Evolutionary conservation across 2,329 filamentous ascomycete genomes (phyloP), one percentile per base, ranked within the genome.

Genomic region (Colletotrichum noveboracense): DNA sequence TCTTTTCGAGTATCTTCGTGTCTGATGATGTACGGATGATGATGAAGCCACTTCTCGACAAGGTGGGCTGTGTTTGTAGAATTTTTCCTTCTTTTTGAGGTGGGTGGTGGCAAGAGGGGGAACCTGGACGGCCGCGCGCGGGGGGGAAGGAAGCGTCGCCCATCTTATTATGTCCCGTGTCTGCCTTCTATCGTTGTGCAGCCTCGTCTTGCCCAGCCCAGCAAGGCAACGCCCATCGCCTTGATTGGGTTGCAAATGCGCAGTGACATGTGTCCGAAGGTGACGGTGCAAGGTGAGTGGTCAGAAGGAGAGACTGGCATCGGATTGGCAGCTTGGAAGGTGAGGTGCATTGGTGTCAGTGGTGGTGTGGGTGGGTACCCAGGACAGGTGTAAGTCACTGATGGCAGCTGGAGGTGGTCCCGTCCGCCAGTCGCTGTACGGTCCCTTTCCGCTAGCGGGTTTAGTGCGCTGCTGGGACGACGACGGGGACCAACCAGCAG

Each of bases 41-140:
- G 58, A 24, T 32, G 64, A 55, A 55, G 38, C 24, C 55, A 70
- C 67, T 70, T 24, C 32, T 16, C 52, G 28, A 58, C 66, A 58
- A 67, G 69, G 43, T 5, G 12, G 43, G 73, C 73, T 72, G 73
- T 72, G 73, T 64, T 65, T 70, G 21, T 56, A 58, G 56, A 28
- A 52, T 52, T 21, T 1, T 52, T 52, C 48, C 34, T 68, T 75
- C 52, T 43, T 21, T 21, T 24, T 12, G 28, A 52, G 3, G 43
- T 52, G 43, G 6, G 36, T 24, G 24, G 67, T 26, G 36, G 67
- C 56, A 6, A 52, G 56, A 70, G n/a, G 32, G 21, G n/a, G 16
- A 30, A 21, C 55, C 55, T 26, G 3, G 55, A 28, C 7, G 28
- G 67, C 26, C 67, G 18, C 26, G 18, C 26, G 16, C 24, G 24